Evolutionary conservation across 176 grass and related monocot species (phyloP).

Genomic region (Oryza meyeriana): DNA sequence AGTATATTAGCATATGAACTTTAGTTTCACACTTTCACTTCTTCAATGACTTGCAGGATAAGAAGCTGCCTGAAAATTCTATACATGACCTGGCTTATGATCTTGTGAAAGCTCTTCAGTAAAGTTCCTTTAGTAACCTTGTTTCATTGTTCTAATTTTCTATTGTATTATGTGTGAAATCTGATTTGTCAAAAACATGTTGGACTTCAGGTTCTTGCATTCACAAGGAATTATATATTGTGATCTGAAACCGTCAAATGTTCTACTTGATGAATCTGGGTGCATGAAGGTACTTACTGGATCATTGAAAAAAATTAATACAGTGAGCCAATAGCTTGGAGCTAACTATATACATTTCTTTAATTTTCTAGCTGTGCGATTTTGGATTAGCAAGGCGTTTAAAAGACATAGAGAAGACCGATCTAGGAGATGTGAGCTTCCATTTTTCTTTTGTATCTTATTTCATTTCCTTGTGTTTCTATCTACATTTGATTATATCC

Average conservation of each 20-base stretch:
- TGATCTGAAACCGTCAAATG: slow-evolving; percentile 97
- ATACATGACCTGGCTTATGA: slow-evolving; percentile 87
- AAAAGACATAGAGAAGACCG: slow-evolving; percentile 72
- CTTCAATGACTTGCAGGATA: slow-evolving; percentile 52
- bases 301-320: slow-evolving; percentile 10
- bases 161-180: slow-evolving; percentile 13
- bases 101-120: slow-evolving; percentile 90
- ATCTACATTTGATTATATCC: slow-evolving; percentile 21
- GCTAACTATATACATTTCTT: slow-evolving; percentile 13
- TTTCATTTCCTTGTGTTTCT: slow-evolving; percentile 22
- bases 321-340: slow-evolving; percentile 13
- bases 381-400: slow-evolving; percentile 93
- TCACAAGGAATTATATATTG: slow-evolving; percentile 97
- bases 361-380: slow-evolving; percentile 73
- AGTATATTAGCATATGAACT: neutral
- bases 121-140: slow-evolving; percentile 36
- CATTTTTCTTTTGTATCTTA: slow-evolving; percentile 3
- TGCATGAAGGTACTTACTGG: slow-evolving; percentile 78
- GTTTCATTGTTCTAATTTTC: slow-evolving; percentile 33
- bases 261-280: slow-evolving; percentile 94
- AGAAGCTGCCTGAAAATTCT: slow-evolving; percentile 78
- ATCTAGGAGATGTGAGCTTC: slow-evolving; percentile 52
- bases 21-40: neutral
- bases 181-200: slow-evolving; percentile 28
- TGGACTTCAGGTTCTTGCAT: slow-evolving; percentile 82